phyloP scores from a whole-genome alignment of 805 yeast genomes.

The Helenozyma rhizophorensis region DNA sequence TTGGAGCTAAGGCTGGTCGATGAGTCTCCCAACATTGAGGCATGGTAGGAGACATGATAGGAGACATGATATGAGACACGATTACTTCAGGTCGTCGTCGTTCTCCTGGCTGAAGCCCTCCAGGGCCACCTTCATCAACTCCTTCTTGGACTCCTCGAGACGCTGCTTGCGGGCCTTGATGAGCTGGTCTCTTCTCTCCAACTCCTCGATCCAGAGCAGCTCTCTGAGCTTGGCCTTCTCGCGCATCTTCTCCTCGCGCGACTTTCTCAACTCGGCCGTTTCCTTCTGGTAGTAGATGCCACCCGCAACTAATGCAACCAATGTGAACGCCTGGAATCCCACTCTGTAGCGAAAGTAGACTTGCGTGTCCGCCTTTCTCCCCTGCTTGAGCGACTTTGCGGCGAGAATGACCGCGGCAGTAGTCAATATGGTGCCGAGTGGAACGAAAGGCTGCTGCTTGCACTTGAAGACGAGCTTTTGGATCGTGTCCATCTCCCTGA shows the following conservation, averaged over 20 bases:
- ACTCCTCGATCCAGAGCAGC: slow-evolving; percentile 80
- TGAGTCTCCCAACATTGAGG: too few relatives aligned
- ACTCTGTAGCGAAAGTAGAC: slow-evolving; percentile 88
- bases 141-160: slow-evolving; percentile 51
- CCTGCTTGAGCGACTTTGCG: slow-evolving; percentile 66
- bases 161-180: slow-evolving; percentile 63
- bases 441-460: slow-evolving; percentile 86
- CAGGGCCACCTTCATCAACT: slow-evolving; percentile 34
- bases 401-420: slow-evolving; percentile 78
- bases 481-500: slow-evolving; percentile 40
- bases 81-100: too few relatives aligned
- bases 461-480: slow-evolving; percentile 59
- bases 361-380: slow-evolving; percentile 74
- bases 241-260: slow-evolving; percentile 58
- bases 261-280: slow-evolving; percentile 32
- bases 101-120: slow-evolving; percentile 26
- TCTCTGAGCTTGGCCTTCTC: slow-evolving; percentile 86
- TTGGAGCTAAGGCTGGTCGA: too few relatives aligned
- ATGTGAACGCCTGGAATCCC: slow-evolving; percentile 77
- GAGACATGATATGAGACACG: too few relatives aligned
- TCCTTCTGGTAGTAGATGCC: slow-evolving; percentile 63
- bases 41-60: too few relatives aligned
- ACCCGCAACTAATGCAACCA: slow-evolving; percentile 78
- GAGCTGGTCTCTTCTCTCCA: slow-evolving; percentile 80
- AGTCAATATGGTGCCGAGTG: slow-evolving; percentile 75